Percentiles rank a stretch among this genome's conserved stretches.
Conservation (phyloP, 2,329 filamentous ascomycete species). For the Fusarium oxysporum region DNA sequence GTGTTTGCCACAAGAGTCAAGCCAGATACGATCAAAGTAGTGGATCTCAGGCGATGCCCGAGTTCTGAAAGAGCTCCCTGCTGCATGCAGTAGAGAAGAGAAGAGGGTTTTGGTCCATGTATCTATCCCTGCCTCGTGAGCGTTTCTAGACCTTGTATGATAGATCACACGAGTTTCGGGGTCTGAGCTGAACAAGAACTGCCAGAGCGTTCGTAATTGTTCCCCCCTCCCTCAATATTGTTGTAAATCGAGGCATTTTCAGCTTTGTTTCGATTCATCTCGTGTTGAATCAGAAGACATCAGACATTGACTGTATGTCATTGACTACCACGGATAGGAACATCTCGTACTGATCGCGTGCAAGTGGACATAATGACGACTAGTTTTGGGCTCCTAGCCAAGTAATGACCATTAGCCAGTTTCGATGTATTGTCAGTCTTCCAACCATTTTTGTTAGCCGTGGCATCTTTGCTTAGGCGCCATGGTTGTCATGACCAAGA, state of each 20-base stretch:
- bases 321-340: neutral
- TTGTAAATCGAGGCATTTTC: neutral
- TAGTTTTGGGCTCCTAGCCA: constrained; percentile 6
- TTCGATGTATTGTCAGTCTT: constrained; percentile 17
- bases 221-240: neutral
- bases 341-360: constrained; percentile 16
- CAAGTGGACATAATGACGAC: neutral
- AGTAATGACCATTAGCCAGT: neutral
- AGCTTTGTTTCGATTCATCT: neutral
- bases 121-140: neutral
- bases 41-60: neutral
- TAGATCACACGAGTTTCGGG: constrained; percentile 9
- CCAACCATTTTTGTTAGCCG: constrained; percentile 10
- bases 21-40: neutral
- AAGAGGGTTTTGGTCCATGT: neutral
- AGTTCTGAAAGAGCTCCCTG: neutral
- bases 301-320: neutral
- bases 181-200: constrained; percentile 1
- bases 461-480: constrained; percentile 13
- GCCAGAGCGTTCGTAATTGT: neutral
- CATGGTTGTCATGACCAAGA: constrained; percentile 29
- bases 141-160: constrained; percentile 17
- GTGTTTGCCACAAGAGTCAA: neutral
- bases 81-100: neutral
- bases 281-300: neutral